A percentile compares a stretch with the other conserved stretches of the same genome.
phyloP scores from a whole-genome alignment of 1,284 basidiomycete species.

The Pisolithus thermaeus region DNA sequence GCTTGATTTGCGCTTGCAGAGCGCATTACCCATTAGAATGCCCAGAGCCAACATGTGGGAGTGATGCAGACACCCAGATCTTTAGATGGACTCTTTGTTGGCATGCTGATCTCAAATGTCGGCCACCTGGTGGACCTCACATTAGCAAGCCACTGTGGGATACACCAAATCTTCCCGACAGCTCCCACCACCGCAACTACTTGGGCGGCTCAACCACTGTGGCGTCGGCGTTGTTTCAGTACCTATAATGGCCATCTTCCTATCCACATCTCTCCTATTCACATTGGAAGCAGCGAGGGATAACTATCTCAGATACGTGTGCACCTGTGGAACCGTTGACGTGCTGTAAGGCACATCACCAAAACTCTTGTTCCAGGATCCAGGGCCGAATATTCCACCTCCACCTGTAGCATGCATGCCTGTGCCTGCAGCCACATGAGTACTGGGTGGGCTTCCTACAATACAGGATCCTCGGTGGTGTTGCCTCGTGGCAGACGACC shows the following conservation, averaged over 20 bases:
- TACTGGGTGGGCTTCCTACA: constrained; percentile 38
- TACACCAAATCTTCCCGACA: constrained; percentile 43
- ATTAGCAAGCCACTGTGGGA: constrained; percentile 17
- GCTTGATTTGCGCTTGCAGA: no score
- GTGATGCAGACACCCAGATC: constrained; percentile 30
- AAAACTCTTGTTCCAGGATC: constrained; percentile 27
- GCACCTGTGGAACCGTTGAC: constrained; percentile 24
- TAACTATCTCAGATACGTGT: constrained; percentile 29
- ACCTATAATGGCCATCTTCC: no score
- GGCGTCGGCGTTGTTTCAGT: constrained; percentile 37
- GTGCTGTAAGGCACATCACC: constrained; percentile 22
- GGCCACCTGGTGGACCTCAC: constrained; percentile 12
- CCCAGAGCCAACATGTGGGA: no score
- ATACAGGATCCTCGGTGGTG: constrained; percentile 27
- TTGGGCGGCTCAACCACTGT: constrained; percentile 54
- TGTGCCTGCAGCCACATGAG: constrained; percentile 7
- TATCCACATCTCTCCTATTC: constrained; percentile 23
- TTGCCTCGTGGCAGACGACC: constrained; percentile 7
- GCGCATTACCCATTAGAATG: no score
- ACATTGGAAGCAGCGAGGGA: constrained; percentile 21
- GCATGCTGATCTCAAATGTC: constrained; percentile 17
- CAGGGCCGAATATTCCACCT: constrained; percentile 17
- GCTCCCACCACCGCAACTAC: constrained; percentile 48
- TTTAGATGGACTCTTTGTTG: constrained; percentile 27
- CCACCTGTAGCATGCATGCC: no score